Evolutionary conservation across 805 yeast species (phyloP).

Genomic region (Suhomyces sp.): DNA sequence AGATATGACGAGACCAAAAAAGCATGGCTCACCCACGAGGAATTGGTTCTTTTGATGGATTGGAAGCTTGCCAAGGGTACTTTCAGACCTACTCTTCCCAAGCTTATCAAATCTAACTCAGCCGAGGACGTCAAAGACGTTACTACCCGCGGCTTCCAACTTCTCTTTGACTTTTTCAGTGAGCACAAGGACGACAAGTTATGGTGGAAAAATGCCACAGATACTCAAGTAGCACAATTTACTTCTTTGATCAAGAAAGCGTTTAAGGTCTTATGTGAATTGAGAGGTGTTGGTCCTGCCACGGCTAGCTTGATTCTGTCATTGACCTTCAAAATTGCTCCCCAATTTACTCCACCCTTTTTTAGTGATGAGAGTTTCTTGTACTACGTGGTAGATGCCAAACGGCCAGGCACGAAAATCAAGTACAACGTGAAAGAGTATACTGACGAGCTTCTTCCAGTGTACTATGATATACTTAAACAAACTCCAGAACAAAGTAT

Average conservation of each 20-base stretch:
- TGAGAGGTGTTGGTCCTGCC: slow-evolving; percentile 52
- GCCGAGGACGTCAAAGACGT: slow-evolving; percentile 23
- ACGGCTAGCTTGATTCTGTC: slow-evolving; percentile 46
- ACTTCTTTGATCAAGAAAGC: slow-evolving; percentile 18
- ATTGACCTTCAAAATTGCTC: slow-evolving; percentile 19
- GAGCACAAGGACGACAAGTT: background rate
- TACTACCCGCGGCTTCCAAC: slow-evolving; percentile 27
- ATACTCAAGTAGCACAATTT: slow-evolving; percentile 13
- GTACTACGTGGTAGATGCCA: slow-evolving; percentile 28
- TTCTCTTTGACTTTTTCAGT: slow-evolving; percentile 8
- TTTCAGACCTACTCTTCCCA: slow-evolving; percentile 44
- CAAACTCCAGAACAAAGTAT: slow-evolving; percentile 7
- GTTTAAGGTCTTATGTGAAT: slow-evolving; percentile 30
- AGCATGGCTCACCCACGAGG: slow-evolving; percentile 36
- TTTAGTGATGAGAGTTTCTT: slow-evolving; percentile 49
- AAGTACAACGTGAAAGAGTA: slow-evolving; percentile 45
- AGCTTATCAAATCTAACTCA: slow-evolving; percentile 38
- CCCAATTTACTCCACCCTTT: slow-evolving; percentile 38
- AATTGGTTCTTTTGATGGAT: slow-evolving; percentile 42
- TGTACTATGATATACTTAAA: slow-evolving; percentile 14
- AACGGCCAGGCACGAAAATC: slow-evolving; percentile 26
- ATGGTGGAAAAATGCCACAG: slow-evolving; percentile 5
- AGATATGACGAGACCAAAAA: slow-evolving; percentile 20
- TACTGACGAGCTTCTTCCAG: slow-evolving; percentile 30
- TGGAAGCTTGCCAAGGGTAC: slow-evolving; percentile 46